Evolutionary conservation across 78 protist species (phyloP), one percentile per base, ranked within the genome.

Genomic region (Chrysochromulina parva): DNA sequence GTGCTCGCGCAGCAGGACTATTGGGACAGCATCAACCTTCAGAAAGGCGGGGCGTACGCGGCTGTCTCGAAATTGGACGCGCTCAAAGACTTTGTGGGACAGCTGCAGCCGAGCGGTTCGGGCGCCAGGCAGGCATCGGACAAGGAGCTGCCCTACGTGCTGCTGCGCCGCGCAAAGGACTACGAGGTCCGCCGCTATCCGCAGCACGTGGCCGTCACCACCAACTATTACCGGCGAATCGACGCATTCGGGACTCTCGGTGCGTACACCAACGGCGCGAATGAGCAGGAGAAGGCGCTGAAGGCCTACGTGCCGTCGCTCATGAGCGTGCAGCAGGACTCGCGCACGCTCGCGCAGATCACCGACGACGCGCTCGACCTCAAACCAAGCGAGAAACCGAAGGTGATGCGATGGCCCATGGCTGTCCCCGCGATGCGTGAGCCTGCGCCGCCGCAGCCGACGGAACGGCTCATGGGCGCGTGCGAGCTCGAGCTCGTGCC

Each of bases 61-160:
- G 50, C 78, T 11, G 10, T 4, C 16, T 1, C 14, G 50, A 69
- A 69, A 16, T 1, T 38, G 13, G 78, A 28, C 14, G 78, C n/a
- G 1, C 10, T 69, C 78, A 6, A 1, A 5, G 78, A 69, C 78
- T 4, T 69, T 10, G 50, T 69, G 26, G 28, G 14, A 9, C 78
- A 69, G 14, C 50, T 69, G 10, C 11, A 6, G 10, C 48, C 74
- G 28, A 67, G 11, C 22, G 22, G 22, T 11, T 13, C 22, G 22
- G 62, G 62, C 62, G 22, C 11, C 62, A 58, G 62, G 62, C 62
- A 11, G 22, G 62, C 71, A 3, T 65, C 71, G 14, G 71, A 17
- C 71, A 65, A 65, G 71, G 76, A 67, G 76, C 76, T 67, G n/a
- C 76, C 76, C 24, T 67, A 26, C 76, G 76, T 26, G 76, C 76